These are phyloP conservation scores for Trichophaea hybrida DNA, from an alignment of 2,329 filamentous ascomycete genomes.

Conservation along the genomic window DNA sequence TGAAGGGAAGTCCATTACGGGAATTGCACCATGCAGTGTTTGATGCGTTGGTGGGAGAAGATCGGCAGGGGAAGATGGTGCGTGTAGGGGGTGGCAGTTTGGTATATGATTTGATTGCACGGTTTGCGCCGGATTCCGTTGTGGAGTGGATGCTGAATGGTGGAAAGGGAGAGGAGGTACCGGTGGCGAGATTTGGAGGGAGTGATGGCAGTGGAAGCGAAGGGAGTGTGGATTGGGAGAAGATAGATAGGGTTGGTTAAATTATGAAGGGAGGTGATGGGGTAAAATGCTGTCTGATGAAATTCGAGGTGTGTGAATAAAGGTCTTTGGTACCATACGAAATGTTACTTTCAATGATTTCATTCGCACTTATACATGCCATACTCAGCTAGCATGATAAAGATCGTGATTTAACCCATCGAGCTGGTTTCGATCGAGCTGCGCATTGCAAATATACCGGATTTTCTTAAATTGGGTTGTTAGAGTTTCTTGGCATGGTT, in stretches of 20 bases:
- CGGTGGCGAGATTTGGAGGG: slow-evolving; percentile 14
- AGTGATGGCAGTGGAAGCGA: slow-evolving; percentile 15
- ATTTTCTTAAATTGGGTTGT: too few species aligned
- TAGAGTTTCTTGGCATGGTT: too few species aligned
- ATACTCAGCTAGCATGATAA: too few species aligned
- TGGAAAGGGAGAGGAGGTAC: slow-evolving; percentile 31
- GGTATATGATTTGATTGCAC: slow-evolving; percentile 72
- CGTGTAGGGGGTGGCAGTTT: slow-evolving; percentile 73
- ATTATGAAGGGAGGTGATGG: too few species aligned
- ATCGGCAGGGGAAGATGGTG: slow-evolving; percentile 44
- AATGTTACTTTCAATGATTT: too few species aligned
- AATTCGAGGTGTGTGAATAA: too few species aligned
- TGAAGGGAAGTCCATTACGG: slow-evolving; percentile 56
- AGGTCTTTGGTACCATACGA: too few species aligned
- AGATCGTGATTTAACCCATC: too few species aligned
- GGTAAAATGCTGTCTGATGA: too few species aligned
- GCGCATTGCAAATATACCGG: too few species aligned
- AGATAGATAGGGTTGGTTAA: slow-evolving; percentile 10
- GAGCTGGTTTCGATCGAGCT: too few species aligned
- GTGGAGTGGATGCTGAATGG: slow-evolving; percentile 93
- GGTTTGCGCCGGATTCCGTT: slow-evolving; percentile 59
- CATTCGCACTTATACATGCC: too few species aligned
- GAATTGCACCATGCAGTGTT: slow-evolving; percentile 79
- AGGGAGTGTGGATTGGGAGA: slow-evolving; percentile 26
- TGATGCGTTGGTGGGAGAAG: slow-evolving; percentile 54